Base-by-base conservation (phyloP, 768 basidiomycete genomes). In the Tubosaeta sp. region DNA sequence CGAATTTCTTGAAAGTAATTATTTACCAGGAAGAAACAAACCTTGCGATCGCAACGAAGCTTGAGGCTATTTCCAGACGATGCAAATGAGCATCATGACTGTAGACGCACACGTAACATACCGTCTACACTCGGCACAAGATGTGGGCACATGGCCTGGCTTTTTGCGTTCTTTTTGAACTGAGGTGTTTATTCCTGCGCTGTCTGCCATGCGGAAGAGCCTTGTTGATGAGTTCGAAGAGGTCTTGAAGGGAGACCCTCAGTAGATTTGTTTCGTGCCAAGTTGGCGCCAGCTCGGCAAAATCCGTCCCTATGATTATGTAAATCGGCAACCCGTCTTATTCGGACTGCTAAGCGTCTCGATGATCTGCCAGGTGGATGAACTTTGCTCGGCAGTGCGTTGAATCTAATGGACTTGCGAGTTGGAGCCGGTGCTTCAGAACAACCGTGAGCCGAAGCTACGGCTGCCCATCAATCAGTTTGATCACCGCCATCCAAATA, bases 41-140 rank as follows among this genome's bases (percentile, higher is more conserved):
- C 84, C 66, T 81, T 80, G 60, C 78, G 77, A 62, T 86, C 84
- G 58, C 85, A 87, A 31, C 79, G 76, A 39, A 87, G 71, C 65
- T 87, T 86, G 38, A 86, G 72, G 42, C 84, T 75, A 44, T 56
- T 19, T 11, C 44, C 45, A 27, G 38, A 39, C 22, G 22, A 22
- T 22, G 22, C 22, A 22, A 27, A 42, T 42, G 16, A 41, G 37
- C 12, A 29, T 17, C 4, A 35, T 16, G 22, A 22, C 22, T 8
- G 35, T n/a, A 7, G 27, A 41, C 22, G 12, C 22, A 27, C 12
- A 22, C 39, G 19, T 12, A 19, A 53, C 70, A 34, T 50, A 71
- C 73, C 73, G 67, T 59, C 70, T 63, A 55, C 70, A 72, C 57
- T 74, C 74, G 1, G 72, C 71, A 52, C 71, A 76, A 44, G 72